Evolutionary conservation across 768 basidiomycete genomes (phyloP), one percentile per base, ranked within the genome.

Genomic region (Boletus tomentosulus): DNA sequence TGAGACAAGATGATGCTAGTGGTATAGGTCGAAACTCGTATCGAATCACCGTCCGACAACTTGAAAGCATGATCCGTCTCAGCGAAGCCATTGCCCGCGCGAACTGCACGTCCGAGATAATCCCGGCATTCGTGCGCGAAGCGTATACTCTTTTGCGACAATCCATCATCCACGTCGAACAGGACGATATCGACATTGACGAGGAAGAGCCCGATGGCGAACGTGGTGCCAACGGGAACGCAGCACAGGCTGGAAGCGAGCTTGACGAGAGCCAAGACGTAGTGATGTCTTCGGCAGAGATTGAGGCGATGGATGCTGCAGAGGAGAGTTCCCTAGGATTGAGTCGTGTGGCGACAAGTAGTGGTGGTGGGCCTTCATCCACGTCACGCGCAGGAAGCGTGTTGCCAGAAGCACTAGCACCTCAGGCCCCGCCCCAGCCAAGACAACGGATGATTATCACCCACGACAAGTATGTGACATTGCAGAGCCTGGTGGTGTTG

Each of bases 111-210:
- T 79, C 86, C n/a, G 92, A 96, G 91, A 98, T 99, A 63, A 90
- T 83, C 0, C 94, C 96, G 7, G 87, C 82, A 3, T 95, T 96
- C 67, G 96, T 99, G 22, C 85, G 94, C 38, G 97, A 99, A 71
- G 97, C 97, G 2, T 98, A 90, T 73, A 86, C 84, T 41, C 85
- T 99, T 19, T 77, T 99, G 12, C 85, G 91, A 25, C 95, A 97
- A 68, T 98, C 97, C 2, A 99, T 99, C 72, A 98, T 99, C 62
- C 97, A 98, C 65, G 95, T 99, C 56, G 97, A 99, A 66, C 94
- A 98, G 69, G 97, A 99, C 66, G 96, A 98, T 63, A 86, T 99
- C 64, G 93, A 97, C 67, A 90, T 98, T 69, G 97, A 98, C 65
- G 92, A 95, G 61, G 92, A 96, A 62, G 92, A 92, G 54, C 71